These are phyloP conservation scores for Paracoccidioides lutzii DNA, from an alignment of 2,329 filamentous ascomycete genomes.

Conservation along the genomic window DNA sequence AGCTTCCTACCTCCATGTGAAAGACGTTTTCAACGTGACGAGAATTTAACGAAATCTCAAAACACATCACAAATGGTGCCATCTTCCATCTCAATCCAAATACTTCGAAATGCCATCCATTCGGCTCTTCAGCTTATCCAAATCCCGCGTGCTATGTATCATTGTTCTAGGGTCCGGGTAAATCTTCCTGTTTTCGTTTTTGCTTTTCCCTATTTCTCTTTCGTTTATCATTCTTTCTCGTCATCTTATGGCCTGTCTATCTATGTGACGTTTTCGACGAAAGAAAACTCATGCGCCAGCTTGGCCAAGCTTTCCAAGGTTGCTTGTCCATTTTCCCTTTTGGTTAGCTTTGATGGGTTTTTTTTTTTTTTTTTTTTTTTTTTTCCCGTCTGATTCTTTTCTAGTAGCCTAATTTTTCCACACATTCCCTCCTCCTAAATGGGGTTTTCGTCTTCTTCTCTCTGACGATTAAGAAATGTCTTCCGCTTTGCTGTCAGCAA, in stretches of 20 bases:
- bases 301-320: neutral
- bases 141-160: neutral
- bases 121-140: neutral
- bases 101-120: neutral
- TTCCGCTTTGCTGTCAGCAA: neutral
- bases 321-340: conserved; percentile 6
- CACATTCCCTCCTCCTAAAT: no score
- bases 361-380: conserved; percentile 14
- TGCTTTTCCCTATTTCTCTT: neutral
- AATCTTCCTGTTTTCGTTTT: neutral
- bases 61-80: neutral
- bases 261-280: neutral
- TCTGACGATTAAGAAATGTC: conserved; percentile 6
- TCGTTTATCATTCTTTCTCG: neutral
- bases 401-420: no score
- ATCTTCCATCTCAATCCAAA: neutral
- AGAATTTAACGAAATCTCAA: neutral
- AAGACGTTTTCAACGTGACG: neutral
- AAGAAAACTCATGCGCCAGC: conserved; percentile 1
- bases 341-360: conserved; percentile 4
- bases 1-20: neutral
- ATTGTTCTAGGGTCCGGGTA: conserved; percentile 1
- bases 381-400: no score
- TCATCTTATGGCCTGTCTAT: no score
- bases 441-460: conserved; percentile 1